Percentiles rank a stretch among this genome's conserved stretches.
Evolutionary conservation across 129 eudicot species (phyloP).

Genomic region (Deinandra increscens): DNA sequence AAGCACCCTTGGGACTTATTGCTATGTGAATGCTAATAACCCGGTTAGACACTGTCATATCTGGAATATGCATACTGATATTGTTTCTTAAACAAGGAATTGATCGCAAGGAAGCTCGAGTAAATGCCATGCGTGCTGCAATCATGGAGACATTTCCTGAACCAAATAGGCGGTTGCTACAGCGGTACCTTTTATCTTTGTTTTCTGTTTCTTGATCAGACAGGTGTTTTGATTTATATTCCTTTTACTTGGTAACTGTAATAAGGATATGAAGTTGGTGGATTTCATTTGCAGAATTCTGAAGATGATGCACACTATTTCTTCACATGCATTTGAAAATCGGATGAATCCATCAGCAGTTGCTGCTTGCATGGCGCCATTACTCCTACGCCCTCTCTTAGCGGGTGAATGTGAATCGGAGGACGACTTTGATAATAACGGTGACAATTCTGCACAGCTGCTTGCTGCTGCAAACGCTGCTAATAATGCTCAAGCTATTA

Average conservation of each 20-base stretch:
- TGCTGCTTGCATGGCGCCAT: slow-evolving; percentile 99
- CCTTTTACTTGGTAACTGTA: neutral
- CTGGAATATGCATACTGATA: slow-evolving; percentile 10
- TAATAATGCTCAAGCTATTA: slow-evolving; percentile 86
- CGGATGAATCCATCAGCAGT: slow-evolving; percentile 92
- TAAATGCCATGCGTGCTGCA: slow-evolving; percentile 81
- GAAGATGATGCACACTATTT: slow-evolving; percentile 93
- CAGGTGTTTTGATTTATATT: neutral
- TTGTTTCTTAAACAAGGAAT: slow-evolving; percentile 46
- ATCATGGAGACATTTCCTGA: slow-evolving; percentile 92
- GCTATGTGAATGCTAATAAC: neutral
- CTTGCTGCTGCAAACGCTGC: slow-evolving; percentile 99
- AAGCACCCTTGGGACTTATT: too few relatives aligned
- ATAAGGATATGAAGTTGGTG: neutral
- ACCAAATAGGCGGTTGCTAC: slow-evolving; percentile 89
- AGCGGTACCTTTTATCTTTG: slow-evolving; percentile 46
- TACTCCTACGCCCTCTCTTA: slow-evolving; percentile 86
- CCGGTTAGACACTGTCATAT: neutral
- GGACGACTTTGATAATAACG: slow-evolving; percentile 73
- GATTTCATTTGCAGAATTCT: slow-evolving; percentile 52
- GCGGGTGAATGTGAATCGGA: slow-evolving; percentile 94
- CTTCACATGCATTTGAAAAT: slow-evolving; percentile 70
- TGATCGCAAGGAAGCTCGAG: slow-evolving; percentile 85
- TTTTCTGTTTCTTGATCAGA: neutral
- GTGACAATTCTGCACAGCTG: slow-evolving; percentile 89